phyloP scores from a whole-genome alignment of 352 stramenopile species.

The Phytophthora capsici region DNA sequence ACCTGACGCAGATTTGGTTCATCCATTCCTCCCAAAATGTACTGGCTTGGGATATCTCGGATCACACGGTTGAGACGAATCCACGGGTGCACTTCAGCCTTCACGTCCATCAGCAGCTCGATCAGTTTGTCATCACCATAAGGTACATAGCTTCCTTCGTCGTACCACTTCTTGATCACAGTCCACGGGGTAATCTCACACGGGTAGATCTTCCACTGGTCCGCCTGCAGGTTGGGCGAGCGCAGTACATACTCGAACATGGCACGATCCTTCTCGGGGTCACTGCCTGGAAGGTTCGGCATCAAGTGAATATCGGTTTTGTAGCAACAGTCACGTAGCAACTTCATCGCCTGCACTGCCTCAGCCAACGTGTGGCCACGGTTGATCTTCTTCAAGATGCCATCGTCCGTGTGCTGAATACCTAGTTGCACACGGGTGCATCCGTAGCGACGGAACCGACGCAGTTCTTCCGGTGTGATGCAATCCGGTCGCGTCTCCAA shows the following conservation, averaged over 20 bases:
- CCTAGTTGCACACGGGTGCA: conserved; percentile 91
- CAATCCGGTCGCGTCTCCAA: conserved; percentile 92
- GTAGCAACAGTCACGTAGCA: conserved; percentile 94
- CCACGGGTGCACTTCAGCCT: conserved; percentile 93
- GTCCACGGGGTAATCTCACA: conserved; percentile 93
- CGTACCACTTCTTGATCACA: conserved; percentile 92
- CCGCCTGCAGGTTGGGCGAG: conserved; percentile 90
- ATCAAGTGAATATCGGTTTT: conserved; percentile 95
- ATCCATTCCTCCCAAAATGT: conserved; percentile 93
- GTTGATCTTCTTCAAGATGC: conserved; percentile 92
- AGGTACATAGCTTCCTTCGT: conserved; percentile 88
- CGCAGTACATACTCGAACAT: conserved; percentile 94
- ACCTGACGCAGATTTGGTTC: conserved; percentile 93
- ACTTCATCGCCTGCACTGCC: conserved; percentile 71
- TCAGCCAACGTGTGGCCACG: conserved; percentile 83
- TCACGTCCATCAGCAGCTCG: conserved; percentile 90
- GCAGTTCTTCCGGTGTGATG: conserved; percentile 89
- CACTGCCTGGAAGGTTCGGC: conserved; percentile 91
- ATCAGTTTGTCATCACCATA: conserved; percentile 91
- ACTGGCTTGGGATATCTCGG: conserved; percentile 94
- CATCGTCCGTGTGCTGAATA: conserved; percentile 93
- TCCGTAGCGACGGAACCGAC: conserved; percentile 81
- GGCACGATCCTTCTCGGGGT: conserved; percentile 76
- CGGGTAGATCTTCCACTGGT: conserved; percentile 97
- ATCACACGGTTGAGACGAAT: conserved; percentile 95